A percentile compares a stretch with the other conserved stretches of the same genome.
Evolutionary conservation across 2,329 filamentous ascomycete species (phyloP).

Genomic region (Aspergillus nomiae): DNA sequence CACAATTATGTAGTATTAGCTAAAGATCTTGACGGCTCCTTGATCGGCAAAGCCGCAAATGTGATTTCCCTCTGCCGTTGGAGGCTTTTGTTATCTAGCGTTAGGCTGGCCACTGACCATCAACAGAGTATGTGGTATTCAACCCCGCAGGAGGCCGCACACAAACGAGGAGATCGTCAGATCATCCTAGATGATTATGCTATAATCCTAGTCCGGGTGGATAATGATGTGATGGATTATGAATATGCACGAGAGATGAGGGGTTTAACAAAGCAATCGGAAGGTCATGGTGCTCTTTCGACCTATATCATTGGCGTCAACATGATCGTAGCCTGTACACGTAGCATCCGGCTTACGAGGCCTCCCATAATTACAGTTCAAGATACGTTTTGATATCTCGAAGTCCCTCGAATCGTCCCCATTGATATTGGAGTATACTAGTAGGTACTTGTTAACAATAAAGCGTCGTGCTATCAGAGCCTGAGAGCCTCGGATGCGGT

Average conservation of each 20-base stretch:
- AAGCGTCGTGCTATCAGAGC: not conserved
- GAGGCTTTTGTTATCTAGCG: not conserved
- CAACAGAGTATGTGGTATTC: not conserved
- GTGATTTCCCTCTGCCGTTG: not conserved
- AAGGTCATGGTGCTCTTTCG: not conserved
- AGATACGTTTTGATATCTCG: not conserved
- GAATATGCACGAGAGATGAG: slow-evolving; percentile 9
- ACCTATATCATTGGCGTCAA: slow-evolving; percentile 4
- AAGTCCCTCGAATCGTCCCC: not conserved
- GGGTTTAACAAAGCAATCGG: slow-evolving; percentile 7
- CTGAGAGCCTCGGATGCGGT: not conserved
- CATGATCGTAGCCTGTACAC: slow-evolving; percentile 4
- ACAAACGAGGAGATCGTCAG: slow-evolving; percentile 20
- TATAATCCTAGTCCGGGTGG: slow-evolving; percentile 7
- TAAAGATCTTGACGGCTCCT: too few species aligned
- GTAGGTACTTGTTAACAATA: not conserved
- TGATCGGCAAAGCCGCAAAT: not conserved
- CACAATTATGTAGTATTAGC: not conserved
- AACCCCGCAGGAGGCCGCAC: slow-evolving; percentile 17
- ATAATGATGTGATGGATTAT: slow-evolving; percentile 9
- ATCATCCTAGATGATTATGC: slow-evolving; percentile 17
- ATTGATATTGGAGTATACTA: not conserved
- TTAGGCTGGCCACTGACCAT: not conserved
- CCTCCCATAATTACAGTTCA: not conserved
- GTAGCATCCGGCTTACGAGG: slow-evolving; percentile 7